Conservation (phyloP, 768 basidiomycete species). For the Hydnum rufescens region DNA sequence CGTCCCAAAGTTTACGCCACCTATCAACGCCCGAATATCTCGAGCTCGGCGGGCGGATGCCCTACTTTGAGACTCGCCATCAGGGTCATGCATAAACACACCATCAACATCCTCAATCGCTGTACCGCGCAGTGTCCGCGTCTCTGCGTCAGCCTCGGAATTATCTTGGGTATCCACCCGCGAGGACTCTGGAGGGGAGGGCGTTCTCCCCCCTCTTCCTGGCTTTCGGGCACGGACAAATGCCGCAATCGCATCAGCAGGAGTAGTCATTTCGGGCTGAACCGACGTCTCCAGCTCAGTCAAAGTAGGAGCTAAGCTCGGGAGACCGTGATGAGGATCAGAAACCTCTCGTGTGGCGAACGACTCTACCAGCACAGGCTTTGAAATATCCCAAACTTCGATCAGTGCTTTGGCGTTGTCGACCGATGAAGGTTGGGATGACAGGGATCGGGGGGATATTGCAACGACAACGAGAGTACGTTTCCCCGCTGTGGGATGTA, state of each 20-base stretch:
- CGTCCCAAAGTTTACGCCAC: constrained; percentile 57
- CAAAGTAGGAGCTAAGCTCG: neutral
- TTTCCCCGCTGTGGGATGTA: constrained; percentile 74
- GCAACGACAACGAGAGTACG: constrained; percentile 86
- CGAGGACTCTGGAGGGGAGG: too few species aligned
- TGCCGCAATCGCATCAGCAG: constrained; percentile 54
- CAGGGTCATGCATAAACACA: constrained; percentile 4
- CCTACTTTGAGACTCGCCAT: constrained; percentile 16
- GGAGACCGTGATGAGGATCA: neutral
- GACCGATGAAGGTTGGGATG: neutral
- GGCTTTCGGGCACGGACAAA: constrained; percentile 40
- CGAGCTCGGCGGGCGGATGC: neutral
- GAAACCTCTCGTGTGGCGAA: constrained; percentile 29
- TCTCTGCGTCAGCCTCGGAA: neutral
- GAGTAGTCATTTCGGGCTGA: neutral
- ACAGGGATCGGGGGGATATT: constrained; percentile 27
- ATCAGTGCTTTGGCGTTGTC: constrained; percentile 25
- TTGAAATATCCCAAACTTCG: constrained; percentile 90
- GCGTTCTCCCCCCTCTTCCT: neutral
- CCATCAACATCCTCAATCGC: neutral
- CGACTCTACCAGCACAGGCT: constrained; percentile 55
- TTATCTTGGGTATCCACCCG: too few species aligned
- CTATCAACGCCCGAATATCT: constrained; percentile 45
- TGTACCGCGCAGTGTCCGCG: neutral
- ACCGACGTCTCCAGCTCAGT: neutral